Base-by-base conservation (phyloP, 1,284 basidiomycete species). In the Irpex sp. region DNA sequence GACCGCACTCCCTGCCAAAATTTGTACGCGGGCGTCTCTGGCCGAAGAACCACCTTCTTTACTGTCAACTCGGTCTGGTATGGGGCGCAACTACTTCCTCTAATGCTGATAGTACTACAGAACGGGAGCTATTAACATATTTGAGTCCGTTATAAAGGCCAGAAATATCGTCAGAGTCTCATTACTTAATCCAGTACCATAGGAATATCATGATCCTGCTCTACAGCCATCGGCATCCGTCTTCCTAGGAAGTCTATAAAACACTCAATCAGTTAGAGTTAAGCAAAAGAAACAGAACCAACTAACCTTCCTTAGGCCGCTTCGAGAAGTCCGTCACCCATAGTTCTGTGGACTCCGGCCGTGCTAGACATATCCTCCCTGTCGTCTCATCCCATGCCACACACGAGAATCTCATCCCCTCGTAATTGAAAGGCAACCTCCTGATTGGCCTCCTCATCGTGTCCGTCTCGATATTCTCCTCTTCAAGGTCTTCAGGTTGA, bases 371-470 rank as follows among this genome's bases (percentile, higher is more conserved):
- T 7, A 81, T 68, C 5, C 79, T 71, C 6, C 81, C 81, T 1
- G 75, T 76, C 31, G 73, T 74, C 65, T 81, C 81, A 66, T 81
- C 81, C 79, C 79, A 81, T 9, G 76, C 74, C 36, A 79, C 70
- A 31, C 76, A 68, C 13, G 49, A 33, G 26, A 67, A 62, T 0
- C 58, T 33, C 37, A 37, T 31, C 3, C 33, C 49, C 31, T 59
- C 53, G 49, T 62, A 50, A 60, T 58, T 59, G 53, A 56, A 59
- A 11, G 53, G 58, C 55, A 61, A 55, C 33, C 55, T 59, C 46
- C 53, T 26, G 17, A 58, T 61, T 33, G 63, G 61, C 9, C 39
- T 21, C 31, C 59, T 54, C 61, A 63, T 56, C 61, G 57, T 36
- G 54, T 61, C 37, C 31, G 59, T 35, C 26, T 56, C 51, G 31